phyloP scores from a whole-genome alignment of 495 filamentous ascomycete species.

The Podospora didyma region DNA sequence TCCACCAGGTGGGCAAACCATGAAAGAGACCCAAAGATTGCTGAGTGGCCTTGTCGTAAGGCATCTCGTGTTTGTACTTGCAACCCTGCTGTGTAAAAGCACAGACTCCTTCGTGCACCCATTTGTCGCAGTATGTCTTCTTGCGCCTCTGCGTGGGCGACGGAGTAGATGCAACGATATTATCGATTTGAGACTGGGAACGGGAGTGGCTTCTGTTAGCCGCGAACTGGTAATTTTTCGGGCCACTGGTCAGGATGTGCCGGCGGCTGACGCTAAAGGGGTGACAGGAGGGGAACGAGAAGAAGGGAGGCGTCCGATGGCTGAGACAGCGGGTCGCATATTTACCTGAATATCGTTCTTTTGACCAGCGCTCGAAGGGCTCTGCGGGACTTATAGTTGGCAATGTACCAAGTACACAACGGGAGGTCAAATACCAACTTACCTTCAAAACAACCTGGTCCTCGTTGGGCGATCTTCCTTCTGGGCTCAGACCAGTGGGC shows the following conservation, averaged over 20 bases:
- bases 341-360: constrained; percentile 32
- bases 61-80: constrained; percentile 85
- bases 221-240: constrained; percentile 6
- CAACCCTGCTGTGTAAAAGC: constrained; percentile 83
- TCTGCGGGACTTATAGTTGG: not conserved
- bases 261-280: not conserved
- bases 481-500: constrained; percentile 30
- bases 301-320: not conserved
- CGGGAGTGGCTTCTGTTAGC: constrained; percentile 7
- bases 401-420: too few species aligned
- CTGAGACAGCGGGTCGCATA: too few species aligned
- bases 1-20: constrained; percentile 50
- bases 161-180: constrained; percentile 10
- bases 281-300: not conserved
- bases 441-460: constrained; percentile 18
- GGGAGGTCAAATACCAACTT: constrained; percentile 3
- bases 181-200: constrained; percentile 19
- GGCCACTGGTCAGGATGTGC: not conserved
- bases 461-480: constrained; percentile 32
- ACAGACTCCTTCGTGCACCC: constrained; percentile 79
- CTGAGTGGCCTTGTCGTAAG: constrained; percentile 55
- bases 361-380: not conserved
- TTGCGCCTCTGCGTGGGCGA: constrained; percentile 29
- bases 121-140: constrained; percentile 83
- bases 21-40: constrained; percentile 58